These are phyloP conservation scores for Nakazawaea siamensis DNA, from an alignment of 805 yeast genomes.

Conservation along the genomic window DNA sequence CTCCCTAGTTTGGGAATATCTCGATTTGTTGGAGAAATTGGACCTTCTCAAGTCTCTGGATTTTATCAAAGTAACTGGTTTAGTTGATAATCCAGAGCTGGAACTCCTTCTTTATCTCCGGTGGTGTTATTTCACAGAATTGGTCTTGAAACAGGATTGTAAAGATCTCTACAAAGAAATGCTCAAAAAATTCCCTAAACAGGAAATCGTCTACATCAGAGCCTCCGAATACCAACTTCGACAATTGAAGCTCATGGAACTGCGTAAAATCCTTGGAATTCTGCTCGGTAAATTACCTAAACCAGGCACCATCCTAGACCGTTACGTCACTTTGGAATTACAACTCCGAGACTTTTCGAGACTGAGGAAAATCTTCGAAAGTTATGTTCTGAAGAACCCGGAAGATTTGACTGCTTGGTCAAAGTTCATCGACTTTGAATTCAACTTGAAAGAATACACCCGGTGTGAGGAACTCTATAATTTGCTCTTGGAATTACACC, in stretches of 20 bases:
- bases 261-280: slow-evolving; percentile 65
- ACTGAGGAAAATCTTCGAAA: slow-evolving; percentile 65
- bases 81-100: too few relatives aligned
- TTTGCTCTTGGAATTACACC: slow-evolving; percentile 31
- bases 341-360: slow-evolving; percentile 73
- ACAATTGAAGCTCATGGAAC: slow-evolving; percentile 36
- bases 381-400: slow-evolving; percentile 46
- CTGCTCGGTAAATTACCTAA: slow-evolving; percentile 65
- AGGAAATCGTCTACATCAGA: slow-evolving; percentile 57
- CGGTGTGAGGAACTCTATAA: slow-evolving; percentile 59
- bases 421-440: slow-evolving; percentile 63
- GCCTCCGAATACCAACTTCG: slow-evolving; percentile 71
- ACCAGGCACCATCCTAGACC: slow-evolving; percentile 39
- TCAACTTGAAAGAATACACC: slow-evolving; percentile 54
- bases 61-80: too few relatives aligned
- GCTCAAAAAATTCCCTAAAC: slow-evolving; percentile 42
- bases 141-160: too few relatives aligned
- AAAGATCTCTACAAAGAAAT: slow-evolving; percentile 50
- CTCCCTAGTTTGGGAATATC: slow-evolving; percentile 78
- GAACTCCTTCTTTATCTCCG: too few relatives aligned
- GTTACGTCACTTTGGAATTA: slow-evolving; percentile 63
- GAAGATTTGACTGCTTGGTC: slow-evolving; percentile 40
- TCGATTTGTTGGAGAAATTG: slow-evolving; percentile 40
- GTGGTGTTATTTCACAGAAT: too few relatives aligned
- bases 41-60: slow-evolving; percentile 14